Conservation (phyloP, 257 asterid genomes). For the Lycium ferocissimum region DNA sequence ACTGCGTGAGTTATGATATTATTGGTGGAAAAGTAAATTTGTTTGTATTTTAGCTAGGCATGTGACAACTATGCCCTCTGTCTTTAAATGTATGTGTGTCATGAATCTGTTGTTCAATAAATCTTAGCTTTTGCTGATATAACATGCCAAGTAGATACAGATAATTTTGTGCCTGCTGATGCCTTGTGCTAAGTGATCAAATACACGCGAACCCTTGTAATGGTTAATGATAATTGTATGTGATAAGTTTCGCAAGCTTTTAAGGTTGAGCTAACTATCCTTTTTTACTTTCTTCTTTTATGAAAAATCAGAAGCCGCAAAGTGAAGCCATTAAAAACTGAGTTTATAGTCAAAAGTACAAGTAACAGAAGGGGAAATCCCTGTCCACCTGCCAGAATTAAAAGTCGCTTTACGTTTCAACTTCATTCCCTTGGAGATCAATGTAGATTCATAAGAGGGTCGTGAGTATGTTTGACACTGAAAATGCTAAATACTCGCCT, state of each 20-base stretch:
- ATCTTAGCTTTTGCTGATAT: too few relatives aligned
- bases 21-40: background rate
- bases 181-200: background rate
- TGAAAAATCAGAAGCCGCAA: background rate
- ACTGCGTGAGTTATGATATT: background rate
- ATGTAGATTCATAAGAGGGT: background rate
- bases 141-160: too few relatives aligned
- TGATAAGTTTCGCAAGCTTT: background rate
- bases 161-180: background rate
- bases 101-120: background rate
- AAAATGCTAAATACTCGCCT: background rate
- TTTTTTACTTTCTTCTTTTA: too few relatives aligned
- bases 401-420: background rate
- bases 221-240: background rate
- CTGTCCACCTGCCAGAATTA: background rate
- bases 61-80: background rate
- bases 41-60: background rate
- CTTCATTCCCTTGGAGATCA: background rate
- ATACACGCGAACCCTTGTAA: too few relatives aligned
- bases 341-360: background rate
- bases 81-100: background rate
- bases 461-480: background rate
- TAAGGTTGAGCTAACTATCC: background rate
- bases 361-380: too few relatives aligned
- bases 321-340: background rate